A percentile compares a stretch with the other conserved stretches of the same genome.
phyloP scores from a whole-genome alignment of 768 basidiomycete species.

The Termitomyces eurrhizus region DNA sequence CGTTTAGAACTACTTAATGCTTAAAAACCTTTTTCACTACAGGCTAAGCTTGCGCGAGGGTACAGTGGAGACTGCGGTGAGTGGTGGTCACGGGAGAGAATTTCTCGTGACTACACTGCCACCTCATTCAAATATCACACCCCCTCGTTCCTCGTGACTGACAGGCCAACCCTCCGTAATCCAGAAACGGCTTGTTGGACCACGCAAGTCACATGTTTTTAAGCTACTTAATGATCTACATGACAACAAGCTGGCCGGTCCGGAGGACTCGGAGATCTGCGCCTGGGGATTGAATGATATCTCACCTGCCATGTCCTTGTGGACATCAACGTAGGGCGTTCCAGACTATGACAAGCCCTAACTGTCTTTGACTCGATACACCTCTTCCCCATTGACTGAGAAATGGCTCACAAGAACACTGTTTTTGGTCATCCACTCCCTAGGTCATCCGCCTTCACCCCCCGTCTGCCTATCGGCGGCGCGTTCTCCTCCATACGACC shows the following conservation, averaged over 20 bases:
- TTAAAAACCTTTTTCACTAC: too few relatives aligned
- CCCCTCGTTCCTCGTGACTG: too few relatives aligned
- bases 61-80: too few relatives aligned
- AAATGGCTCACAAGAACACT: conserved; percentile 2
- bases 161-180: too few relatives aligned
- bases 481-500: neutral
- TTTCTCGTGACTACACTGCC: too few relatives aligned
- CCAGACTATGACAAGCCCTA: conserved; percentile 13
- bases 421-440: conserved; percentile 2
- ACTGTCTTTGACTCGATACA: neutral
- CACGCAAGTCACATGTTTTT: too few relatives aligned
- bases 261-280: conserved; percentile 14
- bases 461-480: conserved; percentile 6
- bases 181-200: too few relatives aligned
- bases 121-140: too few relatives aligned
- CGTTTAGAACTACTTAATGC: too few relatives aligned
- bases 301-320: neutral
- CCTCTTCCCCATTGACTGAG: neutral
- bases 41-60: too few relatives aligned
- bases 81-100: too few relatives aligned
- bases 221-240: too few relatives aligned
- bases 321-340: neutral
- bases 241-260: neutral
- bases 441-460: neutral
- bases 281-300: neutral